phyloP scores from a whole-genome alignment of 2,329 filamentous ascomycete species.

The Tolypocladium amazonense region DNA sequence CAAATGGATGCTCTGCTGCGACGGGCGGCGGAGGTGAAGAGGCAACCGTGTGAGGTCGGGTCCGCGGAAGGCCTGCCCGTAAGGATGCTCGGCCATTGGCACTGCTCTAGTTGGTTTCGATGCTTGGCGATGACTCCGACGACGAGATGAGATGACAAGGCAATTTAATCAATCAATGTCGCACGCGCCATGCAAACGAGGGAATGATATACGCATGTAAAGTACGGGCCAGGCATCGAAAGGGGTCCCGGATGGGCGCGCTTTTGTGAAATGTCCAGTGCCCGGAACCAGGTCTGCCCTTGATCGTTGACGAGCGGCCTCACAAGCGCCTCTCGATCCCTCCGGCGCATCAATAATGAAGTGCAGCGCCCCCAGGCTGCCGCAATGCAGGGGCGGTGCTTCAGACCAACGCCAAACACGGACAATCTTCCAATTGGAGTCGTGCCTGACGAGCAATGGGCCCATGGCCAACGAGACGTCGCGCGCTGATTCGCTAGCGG shows the following conservation, averaged over 20 bases:
- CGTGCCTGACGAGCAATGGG: neutral
- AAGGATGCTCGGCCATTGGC: constrained; percentile 6
- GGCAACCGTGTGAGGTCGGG: constrained; percentile 2
- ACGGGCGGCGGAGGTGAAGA: constrained; percentile 4
- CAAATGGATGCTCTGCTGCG: constrained; percentile 2
- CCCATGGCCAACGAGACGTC: neutral
- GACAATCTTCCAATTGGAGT: constrained; percentile 1
- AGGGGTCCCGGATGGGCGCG: neutral
- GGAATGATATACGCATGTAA: neutral
- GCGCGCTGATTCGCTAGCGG: constrained; percentile 17
- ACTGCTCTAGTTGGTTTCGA: neutral
- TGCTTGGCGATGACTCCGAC: neutral
- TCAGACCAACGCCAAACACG: neutral
- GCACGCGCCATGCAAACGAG: neutral
- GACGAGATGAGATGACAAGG: neutral
- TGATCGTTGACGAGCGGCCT: neutral
- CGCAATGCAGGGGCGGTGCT: constrained; percentile 1
- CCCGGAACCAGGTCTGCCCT: neutral
- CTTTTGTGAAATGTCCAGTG: neutral
- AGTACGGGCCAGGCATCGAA: neutral
- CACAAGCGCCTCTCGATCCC: neutral
- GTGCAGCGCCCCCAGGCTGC: neutral
- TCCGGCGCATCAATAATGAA: neutral
- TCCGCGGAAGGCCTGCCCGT: constrained; percentile 3
- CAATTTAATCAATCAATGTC: neutral